phyloP scores from a whole-genome alignment of 768 basidiomycete genomes.

The Cystofilobasidium ferigula region DNA sequence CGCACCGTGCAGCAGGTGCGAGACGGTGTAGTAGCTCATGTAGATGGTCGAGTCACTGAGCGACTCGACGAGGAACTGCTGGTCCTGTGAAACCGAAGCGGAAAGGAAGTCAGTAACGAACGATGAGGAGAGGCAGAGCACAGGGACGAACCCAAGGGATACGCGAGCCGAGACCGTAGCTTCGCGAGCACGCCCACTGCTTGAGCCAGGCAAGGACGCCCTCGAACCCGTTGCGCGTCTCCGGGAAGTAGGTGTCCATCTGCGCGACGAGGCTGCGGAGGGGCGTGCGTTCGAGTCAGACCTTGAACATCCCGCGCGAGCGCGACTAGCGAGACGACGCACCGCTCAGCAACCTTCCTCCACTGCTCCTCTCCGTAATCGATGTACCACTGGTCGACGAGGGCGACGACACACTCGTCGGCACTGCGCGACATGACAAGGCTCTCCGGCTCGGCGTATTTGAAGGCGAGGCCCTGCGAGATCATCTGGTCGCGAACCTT shows the following conservation, averaged over 20 bases:
- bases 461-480: conserved; percentile 60
- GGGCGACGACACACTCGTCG: conserved; percentile 95
- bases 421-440: conserved; percentile 74
- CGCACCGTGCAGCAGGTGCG: conserved; percentile 82
- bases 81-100: conserved; percentile 91
- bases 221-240: conserved; percentile 87
- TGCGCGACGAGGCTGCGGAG: conserved; percentile 54
- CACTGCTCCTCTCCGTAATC: conserved; percentile 90
- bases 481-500: conserved; percentile 81
- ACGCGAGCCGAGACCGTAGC: conserved; percentile 87
- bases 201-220: conserved; percentile 88
- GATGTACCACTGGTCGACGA: conserved; percentile 99
- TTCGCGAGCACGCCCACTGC: conserved; percentile 98
- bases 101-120: conserved; percentile 47
- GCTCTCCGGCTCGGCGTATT: conserved; percentile 92
- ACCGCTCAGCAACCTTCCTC: conserved; percentile 77
- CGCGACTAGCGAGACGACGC: conserved; percentile 33
- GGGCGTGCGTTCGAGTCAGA: background rate
- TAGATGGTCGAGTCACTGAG: conserved; percentile 96
- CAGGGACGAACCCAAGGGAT: conserved; percentile 57
- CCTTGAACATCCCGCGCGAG: background rate
- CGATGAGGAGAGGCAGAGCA: background rate
- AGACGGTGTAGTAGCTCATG: conserved; percentile 94
- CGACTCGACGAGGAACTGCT: conserved; percentile 89
- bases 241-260: conserved; percentile 84